A percentile compares a stretch with the other conserved stretches of the same genome.
Conservation (phyloP, 768 basidiomycete genomes). For the Cyathus striatus region DNA sequence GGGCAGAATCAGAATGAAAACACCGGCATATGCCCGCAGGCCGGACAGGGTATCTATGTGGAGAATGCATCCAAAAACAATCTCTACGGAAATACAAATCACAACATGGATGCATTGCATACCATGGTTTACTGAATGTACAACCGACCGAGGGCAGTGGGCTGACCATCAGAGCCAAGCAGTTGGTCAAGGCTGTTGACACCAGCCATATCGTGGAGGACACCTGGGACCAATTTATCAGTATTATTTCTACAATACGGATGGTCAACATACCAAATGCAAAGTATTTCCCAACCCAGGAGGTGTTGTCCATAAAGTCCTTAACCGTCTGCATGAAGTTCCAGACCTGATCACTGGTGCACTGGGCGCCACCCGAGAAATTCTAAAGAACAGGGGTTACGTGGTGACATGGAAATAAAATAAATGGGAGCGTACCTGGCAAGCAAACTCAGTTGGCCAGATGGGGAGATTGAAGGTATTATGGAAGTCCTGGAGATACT, state of each 20-base stretch:
- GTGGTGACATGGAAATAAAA: no score
- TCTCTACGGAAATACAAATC: neutral
- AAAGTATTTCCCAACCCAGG: constrained; percentile 36
- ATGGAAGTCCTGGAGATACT: constrained; percentile 44
- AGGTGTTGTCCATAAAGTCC: constrained; percentile 38
- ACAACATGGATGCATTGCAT: neutral
- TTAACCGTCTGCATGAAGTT: constrained; percentile 42
- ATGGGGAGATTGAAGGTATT: constrained; percentile 35
- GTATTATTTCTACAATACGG: neutral
- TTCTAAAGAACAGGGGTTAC: constrained; percentile 30
- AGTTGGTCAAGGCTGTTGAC: constrained; percentile 55
- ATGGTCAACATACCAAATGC: constrained; percentile 53
- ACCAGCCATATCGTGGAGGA: constrained; percentile 48
- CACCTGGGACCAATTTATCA: constrained; percentile 28
- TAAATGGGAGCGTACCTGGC: constrained; percentile 34
- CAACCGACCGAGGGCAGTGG: constrained; percentile 44
- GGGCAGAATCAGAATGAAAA: no score
- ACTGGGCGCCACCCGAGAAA: constrained; percentile 45
- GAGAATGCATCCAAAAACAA: neutral
- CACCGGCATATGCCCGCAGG: no score
- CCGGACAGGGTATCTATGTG: no score
- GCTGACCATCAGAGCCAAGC: constrained; percentile 36
- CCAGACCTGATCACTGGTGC: constrained; percentile 32
- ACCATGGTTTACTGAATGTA: no score
- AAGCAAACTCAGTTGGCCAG: constrained; percentile 71